Conservation (phyloP, 2,329 filamentous ascomycete species). For the Hortaea sp. region DNA sequence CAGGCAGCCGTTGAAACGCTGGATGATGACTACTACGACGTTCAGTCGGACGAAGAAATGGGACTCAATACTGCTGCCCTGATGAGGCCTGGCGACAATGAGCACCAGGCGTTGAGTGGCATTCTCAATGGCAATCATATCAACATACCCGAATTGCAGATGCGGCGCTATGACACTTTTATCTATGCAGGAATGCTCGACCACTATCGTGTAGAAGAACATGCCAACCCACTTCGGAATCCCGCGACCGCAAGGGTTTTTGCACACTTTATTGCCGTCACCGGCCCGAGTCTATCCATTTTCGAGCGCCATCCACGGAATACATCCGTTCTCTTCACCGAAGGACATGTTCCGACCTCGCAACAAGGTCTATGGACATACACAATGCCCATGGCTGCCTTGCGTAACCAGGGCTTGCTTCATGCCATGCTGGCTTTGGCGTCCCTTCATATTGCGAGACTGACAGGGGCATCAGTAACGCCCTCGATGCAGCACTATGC, state of each 20-base stretch:
- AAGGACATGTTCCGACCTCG: constrained; percentile 50
- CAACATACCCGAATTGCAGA: constrained; percentile 15
- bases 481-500: constrained; percentile 89
- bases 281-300: constrained; percentile 73
- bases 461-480: constrained; percentile 63
- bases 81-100: constrained; percentile 7
- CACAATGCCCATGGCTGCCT: constrained; percentile 70
- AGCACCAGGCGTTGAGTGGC: constrained; percentile 14
- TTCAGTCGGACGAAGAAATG: constrained; percentile 38
- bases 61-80: constrained; percentile 11
- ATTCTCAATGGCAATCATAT: constrained; percentile 22
- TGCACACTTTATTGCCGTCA: constrained; percentile 83
- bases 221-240: constrained; percentile 61
- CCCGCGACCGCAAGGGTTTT: constrained; percentile 73
- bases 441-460: constrained; percentile 76
- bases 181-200: constrained; percentile 38
- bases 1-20: constrained; percentile 34
- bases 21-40: constrained; percentile 42
- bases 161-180: constrained; percentile 36
- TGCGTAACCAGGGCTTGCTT: constrained; percentile 75
- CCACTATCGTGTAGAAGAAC: constrained; percentile 36
- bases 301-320: constrained; percentile 77
- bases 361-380: constrained; percentile 58
- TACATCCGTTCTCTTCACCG: constrained; percentile 55
- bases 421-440: constrained; percentile 84